These are phyloP conservation scores for Ascoidea tarda DNA, from an alignment of 805 yeast genomes.

Conservation along the genomic window DNA sequence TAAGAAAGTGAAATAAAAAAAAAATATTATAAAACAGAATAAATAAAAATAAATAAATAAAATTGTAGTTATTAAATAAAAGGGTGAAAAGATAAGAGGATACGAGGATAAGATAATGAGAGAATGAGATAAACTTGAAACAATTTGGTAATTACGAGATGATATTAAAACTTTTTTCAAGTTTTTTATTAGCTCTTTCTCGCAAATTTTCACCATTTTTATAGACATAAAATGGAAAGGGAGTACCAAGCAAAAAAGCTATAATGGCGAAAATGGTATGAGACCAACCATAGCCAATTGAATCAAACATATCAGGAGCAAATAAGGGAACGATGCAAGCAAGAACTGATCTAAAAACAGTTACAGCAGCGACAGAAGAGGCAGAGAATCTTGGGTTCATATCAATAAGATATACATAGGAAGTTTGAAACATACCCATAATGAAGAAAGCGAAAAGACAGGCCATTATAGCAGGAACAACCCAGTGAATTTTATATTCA, in stretches of 20 bases:
- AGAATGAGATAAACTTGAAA: too few relatives aligned
- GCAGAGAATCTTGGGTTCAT: slow-evolving; percentile 58
- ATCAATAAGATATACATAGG: slow-evolving; percentile 56
- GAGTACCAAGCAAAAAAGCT: slow-evolving; percentile 45
- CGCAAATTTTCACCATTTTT: slow-evolving; percentile 15
- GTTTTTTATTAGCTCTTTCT: too few relatives aligned
- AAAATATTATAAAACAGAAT: too few relatives aligned
- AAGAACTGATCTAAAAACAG: slow-evolving; percentile 49
- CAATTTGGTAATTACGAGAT: too few relatives aligned
- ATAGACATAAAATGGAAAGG: slow-evolving; percentile 47
- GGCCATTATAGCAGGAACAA: slow-evolving; percentile 52
- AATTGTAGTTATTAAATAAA: too few relatives aligned
- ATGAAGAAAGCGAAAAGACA: slow-evolving; percentile 44
- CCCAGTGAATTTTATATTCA: slow-evolving; percentile 38
- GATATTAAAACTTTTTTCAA: too few relatives aligned
- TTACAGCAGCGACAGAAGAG: slow-evolving; percentile 54
- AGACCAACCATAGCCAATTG: slow-evolving; percentile 60
- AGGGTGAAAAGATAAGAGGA: too few relatives aligned
- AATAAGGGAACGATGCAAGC: slow-evolving; percentile 62
- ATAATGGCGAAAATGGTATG: slow-evolving; percentile 47
- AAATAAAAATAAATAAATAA: too few relatives aligned
- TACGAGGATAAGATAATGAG: too few relatives aligned
- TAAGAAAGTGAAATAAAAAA: too few relatives aligned
- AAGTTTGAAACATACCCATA: slow-evolving; percentile 53
- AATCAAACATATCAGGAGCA: slow-evolving; percentile 39